phyloP scores from a whole-genome alignment of 768 basidiomycete species.

The Mycena amicta region DNA sequence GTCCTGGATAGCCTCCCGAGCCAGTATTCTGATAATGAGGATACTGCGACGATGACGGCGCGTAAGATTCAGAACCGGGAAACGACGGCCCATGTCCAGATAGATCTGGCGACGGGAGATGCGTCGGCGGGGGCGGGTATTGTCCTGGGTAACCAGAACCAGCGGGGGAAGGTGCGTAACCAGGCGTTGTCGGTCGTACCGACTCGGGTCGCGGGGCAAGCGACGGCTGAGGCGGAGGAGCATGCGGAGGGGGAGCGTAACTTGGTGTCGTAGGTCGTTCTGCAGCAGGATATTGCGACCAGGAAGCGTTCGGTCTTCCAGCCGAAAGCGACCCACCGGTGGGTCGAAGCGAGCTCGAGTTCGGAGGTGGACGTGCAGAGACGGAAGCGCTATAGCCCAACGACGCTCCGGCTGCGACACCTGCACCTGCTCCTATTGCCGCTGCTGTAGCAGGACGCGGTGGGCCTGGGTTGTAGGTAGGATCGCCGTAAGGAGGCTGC shows the following conservation, averaged over 20 bases:
- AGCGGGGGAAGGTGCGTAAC: constrained; percentile 3
- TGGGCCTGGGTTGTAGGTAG: neutral
- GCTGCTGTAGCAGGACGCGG: neutral
- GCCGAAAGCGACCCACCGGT: neutral
- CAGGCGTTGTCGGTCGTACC: constrained; percentile 13
- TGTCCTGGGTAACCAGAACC: constrained; percentile 11
- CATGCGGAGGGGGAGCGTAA: constrained; percentile 9
- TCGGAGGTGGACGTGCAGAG: neutral
- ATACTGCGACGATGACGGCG: neutral
- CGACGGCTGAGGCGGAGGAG: constrained; percentile 9
- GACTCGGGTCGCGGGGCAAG: constrained; percentile 18
- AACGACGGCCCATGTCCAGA: constrained; percentile 1
- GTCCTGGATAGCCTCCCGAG: neutral
- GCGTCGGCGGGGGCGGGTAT: constrained; percentile 8
- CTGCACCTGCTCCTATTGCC: neutral
- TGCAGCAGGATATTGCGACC: neutral
- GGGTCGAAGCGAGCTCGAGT: neutral
- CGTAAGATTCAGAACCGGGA: neutral
- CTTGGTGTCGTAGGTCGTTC: constrained; percentile 8
- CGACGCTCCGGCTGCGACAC: neutral
- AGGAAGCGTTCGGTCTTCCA: neutral
- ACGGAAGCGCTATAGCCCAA: neutral
- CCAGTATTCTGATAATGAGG: neutral
- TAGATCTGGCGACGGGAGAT: constrained; percentile 17
- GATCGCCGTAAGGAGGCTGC: constrained; percentile 1